These are phyloP conservation scores for Eimeria sp. DNA, from an alignment of 169 alveolate species.

Conservation along the genomic window DNA sequence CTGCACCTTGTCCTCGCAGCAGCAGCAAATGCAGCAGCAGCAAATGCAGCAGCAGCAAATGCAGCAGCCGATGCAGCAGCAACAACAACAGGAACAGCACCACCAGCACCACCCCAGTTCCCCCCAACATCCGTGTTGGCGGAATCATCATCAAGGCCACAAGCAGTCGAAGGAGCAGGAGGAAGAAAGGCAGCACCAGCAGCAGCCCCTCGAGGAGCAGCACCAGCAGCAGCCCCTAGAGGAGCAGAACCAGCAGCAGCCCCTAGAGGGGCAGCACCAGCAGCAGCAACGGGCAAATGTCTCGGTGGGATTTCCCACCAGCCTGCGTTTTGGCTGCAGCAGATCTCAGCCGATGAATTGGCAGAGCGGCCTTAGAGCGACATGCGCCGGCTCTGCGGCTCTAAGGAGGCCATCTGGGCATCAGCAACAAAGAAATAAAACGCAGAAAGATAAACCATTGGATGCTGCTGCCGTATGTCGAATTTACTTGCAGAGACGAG, in stretches of 20 bases:
- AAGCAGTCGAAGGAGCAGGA: not conserved
- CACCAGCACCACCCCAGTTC: not conserved
- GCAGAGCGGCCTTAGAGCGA: not conserved
- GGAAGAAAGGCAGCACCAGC: not conserved
- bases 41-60: not conserved
- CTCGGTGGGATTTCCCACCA: not conserved
- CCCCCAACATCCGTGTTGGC: not conserved
- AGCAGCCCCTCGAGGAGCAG: not conserved
- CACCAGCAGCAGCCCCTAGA: not conserved
- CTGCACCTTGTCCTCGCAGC: not conserved
- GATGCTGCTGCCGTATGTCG: not conserved
- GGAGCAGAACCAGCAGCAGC: not conserved
- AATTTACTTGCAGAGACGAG: not conserved
- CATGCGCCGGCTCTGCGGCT: not conserved
- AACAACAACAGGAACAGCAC: not conserved
- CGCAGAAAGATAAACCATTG: not conserved
- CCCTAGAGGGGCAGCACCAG: not conserved
- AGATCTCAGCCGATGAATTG: not conserved
- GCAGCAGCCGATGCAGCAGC: not conserved
- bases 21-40: slow-evolving; percentile 3
- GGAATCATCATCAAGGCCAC: not conserved
- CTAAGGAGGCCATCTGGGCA: not conserved
- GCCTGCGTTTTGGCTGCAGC: not conserved
- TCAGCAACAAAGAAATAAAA: not conserved
- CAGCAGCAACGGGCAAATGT: not conserved